These are phyloP conservation scores for Eucalyptus caleyi DNA, from an alignment of 345 rosid species.

Conservation along the genomic window DNA sequence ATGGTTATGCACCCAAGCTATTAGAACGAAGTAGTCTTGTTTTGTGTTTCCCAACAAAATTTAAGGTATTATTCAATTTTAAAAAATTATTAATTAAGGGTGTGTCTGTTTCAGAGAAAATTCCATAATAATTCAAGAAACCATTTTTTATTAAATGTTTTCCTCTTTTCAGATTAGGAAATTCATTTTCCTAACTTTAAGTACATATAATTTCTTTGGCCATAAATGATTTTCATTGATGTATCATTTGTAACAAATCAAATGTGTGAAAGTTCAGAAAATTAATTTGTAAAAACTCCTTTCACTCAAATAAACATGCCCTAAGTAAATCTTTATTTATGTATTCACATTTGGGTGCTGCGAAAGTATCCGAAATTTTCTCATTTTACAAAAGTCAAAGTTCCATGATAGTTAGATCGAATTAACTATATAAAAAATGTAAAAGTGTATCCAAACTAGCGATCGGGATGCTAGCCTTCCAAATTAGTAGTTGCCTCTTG, in stretches of 20 bases:
- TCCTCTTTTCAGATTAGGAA: accelerated
- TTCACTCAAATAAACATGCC: accelerated
- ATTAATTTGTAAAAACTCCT: not conserved
- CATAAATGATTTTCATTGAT: no score
- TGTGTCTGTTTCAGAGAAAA: no score
- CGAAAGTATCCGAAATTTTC: not conserved
- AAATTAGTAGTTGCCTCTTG: not conserved
- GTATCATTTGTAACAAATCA: not conserved
- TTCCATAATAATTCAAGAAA: no score
- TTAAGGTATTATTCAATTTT: not conserved
- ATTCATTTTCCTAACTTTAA: not conserved
- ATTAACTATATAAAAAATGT: not conserved
- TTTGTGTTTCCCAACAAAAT: not conserved
- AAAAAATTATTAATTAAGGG: not conserved
- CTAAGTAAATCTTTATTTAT: not conserved
- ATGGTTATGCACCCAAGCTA: not conserved
- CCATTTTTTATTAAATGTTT: no score
- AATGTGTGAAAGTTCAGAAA: no score
- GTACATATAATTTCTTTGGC: no score
- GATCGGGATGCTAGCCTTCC: not conserved
- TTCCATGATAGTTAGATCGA: not conserved
- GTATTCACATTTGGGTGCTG: not conserved
- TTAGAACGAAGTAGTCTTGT: not conserved
- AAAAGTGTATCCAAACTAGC: not conserved
- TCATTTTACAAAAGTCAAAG: not conserved